Evolutionary conservation across 176 grass and related monocot species (phyloP), one percentile per base, ranked within the genome.

Genomic region (Ampelocalamus luodianensis): DNA sequence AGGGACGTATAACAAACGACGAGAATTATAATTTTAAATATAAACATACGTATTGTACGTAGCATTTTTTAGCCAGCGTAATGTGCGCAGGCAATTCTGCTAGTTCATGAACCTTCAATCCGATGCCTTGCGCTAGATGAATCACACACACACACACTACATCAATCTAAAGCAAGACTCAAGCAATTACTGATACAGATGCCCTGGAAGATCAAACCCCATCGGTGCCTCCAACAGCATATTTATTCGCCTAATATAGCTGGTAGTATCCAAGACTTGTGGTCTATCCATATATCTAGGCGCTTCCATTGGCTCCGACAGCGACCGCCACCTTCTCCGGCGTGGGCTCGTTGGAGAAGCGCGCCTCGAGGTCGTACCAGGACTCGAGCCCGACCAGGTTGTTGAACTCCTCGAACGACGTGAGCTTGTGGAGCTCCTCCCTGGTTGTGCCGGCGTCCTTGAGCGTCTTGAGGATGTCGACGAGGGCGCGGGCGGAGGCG

Each of bases 341-440:
- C 56, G 8, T 1, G 56, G 56, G 22, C 13, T 49, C 46, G 29
- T 23, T 66, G 58, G 82, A 89, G 45, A 53, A 87, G n/a, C 79
- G 74, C 16, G 12, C 60, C 61, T 87, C 89, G 45, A 87, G 74
- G 51, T 90, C 58, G 11, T 74, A 67, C 79, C 80, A 83, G 11
- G 72, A 68, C 18, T 91, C 85, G 50, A 85, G 37, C 38, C 76
- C 85, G 42, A 91, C 84, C 29, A 91, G 45, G 22, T 61, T 58
- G 55, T 91, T 91, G 85, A 91, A 91, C 70, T 91, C 89, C 18
- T 76, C 43, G 34, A 91, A 91, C 8, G 81, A 45, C 20, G 89
- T 71, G 40, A 91, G 85, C 54, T 72, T 76, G 72, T 73, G 62
- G 43, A 91, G 82, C 39, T 87, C n/a, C 38, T 79, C 85, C 50